phyloP scores from a whole-genome alignment of 2,329 filamentous ascomycete species.

The Alternaria triticina region DNA sequence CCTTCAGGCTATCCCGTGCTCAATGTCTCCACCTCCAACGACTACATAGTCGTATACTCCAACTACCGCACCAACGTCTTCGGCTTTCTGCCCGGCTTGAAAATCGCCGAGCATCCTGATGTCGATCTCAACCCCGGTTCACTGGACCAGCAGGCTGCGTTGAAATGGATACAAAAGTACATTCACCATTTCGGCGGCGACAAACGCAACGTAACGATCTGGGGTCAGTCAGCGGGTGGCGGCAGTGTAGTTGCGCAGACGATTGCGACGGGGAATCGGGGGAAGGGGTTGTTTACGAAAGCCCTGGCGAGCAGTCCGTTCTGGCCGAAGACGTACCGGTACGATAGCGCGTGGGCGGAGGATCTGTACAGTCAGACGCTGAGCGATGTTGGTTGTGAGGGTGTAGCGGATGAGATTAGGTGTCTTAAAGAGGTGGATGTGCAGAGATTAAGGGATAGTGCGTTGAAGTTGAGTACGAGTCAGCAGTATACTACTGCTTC shows the following conservation, averaged over 20 bases:
- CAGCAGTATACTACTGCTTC: conserved; percentile 62
- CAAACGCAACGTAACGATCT: conserved; percentile 58
- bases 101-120: conserved; percentile 54
- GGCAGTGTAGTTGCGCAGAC: conserved; percentile 61
- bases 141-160: conserved; percentile 59
- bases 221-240: conserved; percentile 63
- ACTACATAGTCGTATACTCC: conserved; percentile 59
- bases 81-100: conserved; percentile 60
- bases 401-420: conserved; percentile 51
- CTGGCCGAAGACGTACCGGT: conserved; percentile 65
- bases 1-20: conserved; percentile 65
- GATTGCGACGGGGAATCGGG: conserved; percentile 55
- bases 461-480: conserved; percentile 55
- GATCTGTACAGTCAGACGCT: conserved; percentile 57
- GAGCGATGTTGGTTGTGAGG: conserved; percentile 55
- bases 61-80: conserved; percentile 66
- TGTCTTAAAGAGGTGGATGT: conserved; percentile 64
- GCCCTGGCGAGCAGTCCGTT: conserved; percentile 63
- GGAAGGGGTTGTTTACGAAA: conserved; percentile 56
- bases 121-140: conserved; percentile 60
- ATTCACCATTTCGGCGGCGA: conserved; percentile 63
- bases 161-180: conserved; percentile 62
- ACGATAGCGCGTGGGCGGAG: conserved; percentile 60
- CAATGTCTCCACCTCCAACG: conserved; percentile 59
- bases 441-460: conserved; percentile 61